Conservation (phyloP, 345 rosid genomes). For the Ceriops tagal region DNA sequence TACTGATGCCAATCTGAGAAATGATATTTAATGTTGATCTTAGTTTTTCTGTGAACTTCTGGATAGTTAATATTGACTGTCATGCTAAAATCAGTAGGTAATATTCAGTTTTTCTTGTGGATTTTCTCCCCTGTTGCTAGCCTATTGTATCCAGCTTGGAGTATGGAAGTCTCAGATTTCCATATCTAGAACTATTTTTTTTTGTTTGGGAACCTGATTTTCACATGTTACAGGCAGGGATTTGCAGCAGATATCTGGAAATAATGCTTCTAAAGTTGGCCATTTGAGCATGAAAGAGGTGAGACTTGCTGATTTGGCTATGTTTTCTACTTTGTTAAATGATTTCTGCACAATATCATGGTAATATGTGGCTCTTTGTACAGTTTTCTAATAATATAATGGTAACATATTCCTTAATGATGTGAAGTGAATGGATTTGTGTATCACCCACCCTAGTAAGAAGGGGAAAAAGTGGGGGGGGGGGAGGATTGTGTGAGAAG, state of each 20-base stretch:
- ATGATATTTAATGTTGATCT: neutral
- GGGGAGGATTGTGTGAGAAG: too few relatives aligned
- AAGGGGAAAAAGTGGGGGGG: too few relatives aligned
- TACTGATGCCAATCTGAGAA: neutral
- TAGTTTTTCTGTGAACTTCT: neutral
- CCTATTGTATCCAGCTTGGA: neutral
- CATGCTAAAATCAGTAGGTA: neutral
- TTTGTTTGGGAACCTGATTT: slow-evolving; percentile 33
- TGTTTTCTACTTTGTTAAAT: slow-evolving; percentile 10
- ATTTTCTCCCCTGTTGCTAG: too few relatives aligned
- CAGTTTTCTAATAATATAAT: neutral
- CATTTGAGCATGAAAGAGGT: slow-evolving; percentile 77
- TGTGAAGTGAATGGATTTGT: too few relatives aligned
- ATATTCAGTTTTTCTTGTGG: too few relatives aligned
- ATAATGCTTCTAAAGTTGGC: slow-evolving; percentile 67
- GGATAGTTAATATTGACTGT: neutral
- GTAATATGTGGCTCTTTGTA: neutral
- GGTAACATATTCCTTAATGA: too few relatives aligned
- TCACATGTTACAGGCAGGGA: slow-evolving; percentile 74
- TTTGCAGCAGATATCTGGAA: slow-evolving; percentile 82
- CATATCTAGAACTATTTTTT: slow-evolving; percentile 1
- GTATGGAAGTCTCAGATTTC: neutral
- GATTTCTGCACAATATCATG: neutral
- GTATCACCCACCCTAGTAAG: too few relatives aligned
- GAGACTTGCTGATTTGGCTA: slow-evolving; percentile 14